phyloP scores from a whole-genome alignment of 192 early-diverging fungal genomes.

The Borealophlyctis nickersoniae region DNA sequence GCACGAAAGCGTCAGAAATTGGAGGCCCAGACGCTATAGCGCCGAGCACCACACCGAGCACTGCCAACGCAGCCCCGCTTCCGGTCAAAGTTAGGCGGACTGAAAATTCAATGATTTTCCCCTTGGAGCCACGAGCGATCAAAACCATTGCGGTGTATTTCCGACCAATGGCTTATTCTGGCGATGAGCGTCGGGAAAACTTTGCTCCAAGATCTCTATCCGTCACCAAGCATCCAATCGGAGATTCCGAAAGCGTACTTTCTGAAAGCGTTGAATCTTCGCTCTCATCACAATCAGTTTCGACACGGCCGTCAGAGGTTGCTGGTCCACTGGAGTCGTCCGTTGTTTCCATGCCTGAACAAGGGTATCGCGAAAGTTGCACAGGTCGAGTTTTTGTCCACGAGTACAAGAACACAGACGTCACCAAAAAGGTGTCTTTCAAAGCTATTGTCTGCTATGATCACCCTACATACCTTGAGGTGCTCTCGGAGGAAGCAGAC shows the following conservation, averaged over 20 bases:
- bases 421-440: slow-evolving; percentile 66
- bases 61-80: not conserved
- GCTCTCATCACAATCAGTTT: not conserved
- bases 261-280: slow-evolving; percentile 16
- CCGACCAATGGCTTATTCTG: too few relatives aligned
- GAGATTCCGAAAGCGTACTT: not conserved
- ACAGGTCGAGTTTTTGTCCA: slow-evolving; percentile 65
- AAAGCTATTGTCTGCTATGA: slow-evolving; percentile 53
- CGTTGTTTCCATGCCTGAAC: slow-evolving; percentile 26
- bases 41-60: not conserved
- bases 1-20: not conserved
- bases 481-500: slow-evolving; percentile 1
- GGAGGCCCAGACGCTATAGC: not conserved
- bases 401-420: slow-evolving; percentile 81
- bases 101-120: slow-evolving; percentile 60
- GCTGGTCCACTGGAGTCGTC: not conserved
- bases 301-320: not conserved
- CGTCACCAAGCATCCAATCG: not conserved
- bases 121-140: slow-evolving; percentile 63
- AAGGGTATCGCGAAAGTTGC: too few relatives aligned
- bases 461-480: slow-evolving; percentile 6
- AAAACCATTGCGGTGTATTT: slow-evolving; percentile 66
- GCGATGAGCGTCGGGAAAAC: too few relatives aligned
- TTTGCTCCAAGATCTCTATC: too few relatives aligned
- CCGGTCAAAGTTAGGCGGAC: slow-evolving; percentile 52